Evolutionary conservation across 1,284 basidiomycete genomes (phyloP).

Genomic region (Naganishia albida): DNA sequence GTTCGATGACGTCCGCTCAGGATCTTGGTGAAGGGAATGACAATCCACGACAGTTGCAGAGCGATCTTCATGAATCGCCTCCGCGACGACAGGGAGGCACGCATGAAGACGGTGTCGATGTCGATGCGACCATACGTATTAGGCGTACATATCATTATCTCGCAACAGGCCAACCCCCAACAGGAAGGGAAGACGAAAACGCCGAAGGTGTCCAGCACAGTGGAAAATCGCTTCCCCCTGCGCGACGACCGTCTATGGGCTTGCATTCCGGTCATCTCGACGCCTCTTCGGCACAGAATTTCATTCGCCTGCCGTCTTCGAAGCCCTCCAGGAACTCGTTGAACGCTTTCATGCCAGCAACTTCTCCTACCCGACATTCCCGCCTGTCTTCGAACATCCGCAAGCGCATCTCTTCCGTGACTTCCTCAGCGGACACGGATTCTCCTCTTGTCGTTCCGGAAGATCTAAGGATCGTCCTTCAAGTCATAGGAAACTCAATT

Average conservation of each 20-base stretch:
- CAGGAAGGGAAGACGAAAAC: slow-evolving; percentile 30
- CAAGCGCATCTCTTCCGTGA: slow-evolving; percentile 18
- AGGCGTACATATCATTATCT: slow-evolving; percentile 33
- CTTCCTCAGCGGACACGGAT: neutral
- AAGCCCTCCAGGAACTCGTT: neutral
- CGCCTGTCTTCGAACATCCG: slow-evolving; percentile 48
- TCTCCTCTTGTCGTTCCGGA: slow-evolving; percentile 69
- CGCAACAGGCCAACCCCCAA: slow-evolving; percentile 42
- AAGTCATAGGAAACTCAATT: slow-evolving; percentile 79
- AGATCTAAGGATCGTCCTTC: slow-evolving; percentile 77
- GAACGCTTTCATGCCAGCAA: neutral
- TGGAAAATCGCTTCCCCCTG: slow-evolving; percentile 67
- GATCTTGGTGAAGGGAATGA: neutral
- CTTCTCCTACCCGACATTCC: slow-evolving; percentile 45
- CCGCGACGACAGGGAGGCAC: neutral
- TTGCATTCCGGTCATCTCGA: neutral
- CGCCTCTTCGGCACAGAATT: neutral
- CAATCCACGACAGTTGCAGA: neutral
- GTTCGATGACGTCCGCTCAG: neutral
- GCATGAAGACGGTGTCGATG: neutral
- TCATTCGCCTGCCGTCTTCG: neutral
- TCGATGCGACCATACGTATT: slow-evolving; percentile 28
- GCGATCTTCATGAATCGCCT: neutral
- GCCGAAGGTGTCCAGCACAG: slow-evolving; percentile 53
- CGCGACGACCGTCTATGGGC: neutral